A percentile compares a stretch with the other conserved stretches of the same genome.
Conservation (phyloP, 768 basidiomycete genomes). For the Tricholoma furcatifolium region DNA sequence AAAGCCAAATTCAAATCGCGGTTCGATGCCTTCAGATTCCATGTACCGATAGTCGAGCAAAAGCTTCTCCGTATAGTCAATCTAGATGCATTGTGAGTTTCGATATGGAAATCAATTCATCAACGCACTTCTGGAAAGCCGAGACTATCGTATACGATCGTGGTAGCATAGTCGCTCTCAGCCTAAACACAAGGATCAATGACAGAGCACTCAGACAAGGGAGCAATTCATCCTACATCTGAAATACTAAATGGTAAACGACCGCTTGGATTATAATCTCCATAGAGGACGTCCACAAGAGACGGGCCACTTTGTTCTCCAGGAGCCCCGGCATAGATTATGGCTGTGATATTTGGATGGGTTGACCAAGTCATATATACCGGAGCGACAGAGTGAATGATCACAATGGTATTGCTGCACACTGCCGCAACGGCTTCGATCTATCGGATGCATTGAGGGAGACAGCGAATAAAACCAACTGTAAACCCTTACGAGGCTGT, state of each 20-base stretch:
- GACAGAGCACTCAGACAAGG: neutral
- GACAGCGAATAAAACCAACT: neutral
- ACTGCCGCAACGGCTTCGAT: slow-evolving; percentile 58
- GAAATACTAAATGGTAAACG: slow-evolving; percentile 76
- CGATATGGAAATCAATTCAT: neutral
- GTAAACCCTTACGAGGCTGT: slow-evolving; percentile 33
- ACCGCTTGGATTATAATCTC: slow-evolving; percentile 72
- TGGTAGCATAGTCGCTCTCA: slow-evolving; percentile 40
- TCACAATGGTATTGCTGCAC: slow-evolving; percentile 77
- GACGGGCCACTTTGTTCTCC: slow-evolving; percentile 82
- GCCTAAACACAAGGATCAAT: slow-evolving; percentile 22
- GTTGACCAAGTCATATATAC: slow-evolving; percentile 72
- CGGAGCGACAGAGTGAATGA: slow-evolving; percentile 77
- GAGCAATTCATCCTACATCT: slow-evolving; percentile 35
- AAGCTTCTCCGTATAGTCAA: slow-evolving; percentile 67
- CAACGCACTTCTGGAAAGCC: slow-evolving; percentile 16
- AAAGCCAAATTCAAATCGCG: slow-evolving; percentile 68
- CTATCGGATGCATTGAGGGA: slow-evolving; percentile 26
- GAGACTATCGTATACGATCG: slow-evolving; percentile 40
- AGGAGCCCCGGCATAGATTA: slow-evolving; percentile 52
- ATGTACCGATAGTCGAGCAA: slow-evolving; percentile 70
- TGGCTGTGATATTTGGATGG: slow-evolving; percentile 70
- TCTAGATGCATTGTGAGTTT: slow-evolving; percentile 26
- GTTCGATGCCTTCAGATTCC: slow-evolving; percentile 48
- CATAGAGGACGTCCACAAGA: slow-evolving; percentile 77